These are phyloP conservation scores for Suhomyces ambrosiae DNA, from an alignment of 1,139 yeast genomes.

Conservation along the genomic window DNA sequence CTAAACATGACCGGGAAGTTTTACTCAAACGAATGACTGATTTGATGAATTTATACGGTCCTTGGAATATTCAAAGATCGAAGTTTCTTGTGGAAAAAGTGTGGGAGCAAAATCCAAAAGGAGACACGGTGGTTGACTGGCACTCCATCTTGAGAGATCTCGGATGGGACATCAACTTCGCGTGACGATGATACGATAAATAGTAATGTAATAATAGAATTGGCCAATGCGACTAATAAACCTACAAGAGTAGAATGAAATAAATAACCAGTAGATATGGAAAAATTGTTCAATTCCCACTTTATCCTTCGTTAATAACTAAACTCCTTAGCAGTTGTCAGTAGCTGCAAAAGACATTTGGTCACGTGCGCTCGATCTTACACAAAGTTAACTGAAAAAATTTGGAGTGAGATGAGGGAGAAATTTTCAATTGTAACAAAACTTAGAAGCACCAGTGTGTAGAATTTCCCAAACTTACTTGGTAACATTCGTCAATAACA, in stretches of 20 bases:
- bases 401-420: constrained; percentile 22
- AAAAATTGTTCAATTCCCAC: no score
- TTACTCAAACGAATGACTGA: constrained; percentile 58
- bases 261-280: no score
- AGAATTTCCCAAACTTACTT: constrained; percentile 4
- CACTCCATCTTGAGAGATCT: constrained; percentile 61
- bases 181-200: constrained; percentile 25
- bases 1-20: constrained; percentile 47
- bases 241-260: no score
- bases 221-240: no score
- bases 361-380: constrained; percentile 11
- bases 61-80: constrained; percentile 67
- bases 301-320: no score
- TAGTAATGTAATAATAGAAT: constrained; percentile 1
- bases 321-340: no score
- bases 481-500: constrained; percentile 9
- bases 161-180: constrained; percentile 82
- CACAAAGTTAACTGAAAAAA: constrained; percentile 13
- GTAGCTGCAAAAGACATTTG: constrained; percentile 1
- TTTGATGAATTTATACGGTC: constrained; percentile 62
- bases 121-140: constrained; percentile 59
- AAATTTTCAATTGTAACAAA: constrained; percentile 17
- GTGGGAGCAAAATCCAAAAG: constrained; percentile 43
- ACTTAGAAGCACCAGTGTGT: constrained; percentile 2
- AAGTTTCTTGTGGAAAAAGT: constrained; percentile 58